These are phyloP conservation scores for Metschnikowia baotianmanensis DNA, from an alignment of 805 yeast genomes.

Conservation along the genomic window DNA sequence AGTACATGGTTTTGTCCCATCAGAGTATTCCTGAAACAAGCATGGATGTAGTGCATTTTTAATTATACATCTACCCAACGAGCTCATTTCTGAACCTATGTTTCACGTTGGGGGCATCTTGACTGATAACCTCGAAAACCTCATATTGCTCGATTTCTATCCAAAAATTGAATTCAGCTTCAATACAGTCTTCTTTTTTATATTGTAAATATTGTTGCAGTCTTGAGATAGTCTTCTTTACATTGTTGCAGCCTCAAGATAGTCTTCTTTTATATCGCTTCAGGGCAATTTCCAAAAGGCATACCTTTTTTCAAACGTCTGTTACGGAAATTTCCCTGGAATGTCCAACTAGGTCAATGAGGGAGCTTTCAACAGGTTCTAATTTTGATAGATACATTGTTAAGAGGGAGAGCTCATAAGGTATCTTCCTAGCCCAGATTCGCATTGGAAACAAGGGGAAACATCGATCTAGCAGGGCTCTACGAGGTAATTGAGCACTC, in stretches of 20 bases:
- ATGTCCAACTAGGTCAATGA: background rate
- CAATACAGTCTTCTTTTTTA: background rate
- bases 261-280: too few species aligned
- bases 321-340: background rate
- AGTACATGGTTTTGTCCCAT: too few species aligned
- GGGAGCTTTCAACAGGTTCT: background rate
- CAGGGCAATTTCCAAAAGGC: background rate
- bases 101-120: background rate
- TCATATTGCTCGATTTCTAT: background rate
- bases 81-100: background rate
- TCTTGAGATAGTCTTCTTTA: too few species aligned
- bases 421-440: too few species aligned
- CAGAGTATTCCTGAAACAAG: background rate
- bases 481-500: too few species aligned
- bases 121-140: background rate
- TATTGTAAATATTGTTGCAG: background rate
- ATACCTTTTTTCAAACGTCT: background rate
- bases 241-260: too few species aligned
- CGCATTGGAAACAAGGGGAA: too few species aligned
- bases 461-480: too few species aligned
- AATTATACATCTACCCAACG: background rate
- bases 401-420: too few species aligned
- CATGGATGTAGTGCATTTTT: background rate
- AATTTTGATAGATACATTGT: too few species aligned
- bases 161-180: background rate